Conservation (phyloP, 345 rosid genomes). For the Cardamine resedifolia region DNA sequence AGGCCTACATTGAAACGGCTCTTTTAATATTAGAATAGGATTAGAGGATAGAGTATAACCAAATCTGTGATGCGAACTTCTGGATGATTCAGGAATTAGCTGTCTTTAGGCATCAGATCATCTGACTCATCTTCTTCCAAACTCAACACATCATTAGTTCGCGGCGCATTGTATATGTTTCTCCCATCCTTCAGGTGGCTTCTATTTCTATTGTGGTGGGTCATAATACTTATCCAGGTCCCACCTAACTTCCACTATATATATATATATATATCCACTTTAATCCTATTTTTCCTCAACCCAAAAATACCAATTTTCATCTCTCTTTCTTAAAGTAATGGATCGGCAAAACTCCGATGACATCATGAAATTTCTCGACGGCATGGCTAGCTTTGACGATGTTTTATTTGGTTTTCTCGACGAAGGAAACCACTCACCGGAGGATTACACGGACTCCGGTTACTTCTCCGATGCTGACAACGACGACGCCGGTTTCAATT, state of each 20-base stretch:
- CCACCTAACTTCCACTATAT: background rate
- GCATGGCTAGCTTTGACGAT: slow-evolving; percentile 57
- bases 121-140: slow-evolving; percentile 8
- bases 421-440: slow-evolving; percentile 38
- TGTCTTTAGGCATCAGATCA: slow-evolving; percentile 35
- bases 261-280: slow-evolving; percentile 23
- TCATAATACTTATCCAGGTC: slow-evolving; percentile 14
- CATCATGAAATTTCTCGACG: slow-evolving; percentile 51
- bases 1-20: background rate
- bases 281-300: slow-evolving; percentile 1
- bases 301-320: background rate
- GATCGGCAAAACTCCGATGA: slow-evolving; percentile 49
- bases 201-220: slow-evolving; percentile 16
- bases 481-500: slow-evolving; percentile 28
- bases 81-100: slow-evolving; percentile 3
- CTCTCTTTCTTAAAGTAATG: slow-evolving; percentile 12
- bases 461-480: slow-evolving; percentile 32
- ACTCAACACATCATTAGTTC: slow-evolving; percentile 20
- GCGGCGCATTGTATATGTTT: slow-evolving; percentile 71
- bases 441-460: slow-evolving; percentile 24
- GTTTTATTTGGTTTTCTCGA: slow-evolving; percentile 61
- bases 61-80: background rate
- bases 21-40: background rate
- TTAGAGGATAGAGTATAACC: slow-evolving; percentile 54
- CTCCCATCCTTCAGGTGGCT: slow-evolving; percentile 33